Evolutionary conservation across 805 yeast species (phyloP), one percentile per base, ranked within the genome.

Genomic region (Wickerhamiella bombiphila): DNA sequence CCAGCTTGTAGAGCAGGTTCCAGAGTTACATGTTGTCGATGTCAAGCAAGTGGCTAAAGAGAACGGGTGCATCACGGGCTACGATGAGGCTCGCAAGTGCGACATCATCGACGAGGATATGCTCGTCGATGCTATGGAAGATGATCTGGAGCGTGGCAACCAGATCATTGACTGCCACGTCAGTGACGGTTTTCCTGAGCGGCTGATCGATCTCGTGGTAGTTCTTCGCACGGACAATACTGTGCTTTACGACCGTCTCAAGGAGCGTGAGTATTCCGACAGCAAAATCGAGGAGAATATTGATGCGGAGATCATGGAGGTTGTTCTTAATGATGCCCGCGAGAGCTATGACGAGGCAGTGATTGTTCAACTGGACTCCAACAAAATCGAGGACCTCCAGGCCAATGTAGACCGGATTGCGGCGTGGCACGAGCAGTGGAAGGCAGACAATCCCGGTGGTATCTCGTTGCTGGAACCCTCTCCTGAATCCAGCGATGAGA

Each of bases 281-380:
- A 66, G 69, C 42, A 91, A 91, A 59, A 72, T 91, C 45, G 78
- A 76, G 40, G 99, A 91, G 52, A 91, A 91, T 54, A 61, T 91
- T 32, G 98, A 91, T 57, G 93, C 93, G 42, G 99, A 91, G 59
- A 91, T 91, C 46, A 91, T 91, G 97, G 88, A 86, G 48, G 81
- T 88, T 11, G 71, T 91, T 13, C 59, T 75, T 33, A 79, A 77
- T 46, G 98, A 91, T 47, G 98, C 97, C 0, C 64, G 70, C 41
- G 95, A 83, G 24, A 69, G 77, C 29, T 91, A 83, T 53, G 79
- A 68, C 22, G 74, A 75, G 32, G 81, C 79, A 45, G 74, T 85
- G 21, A 88, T 91, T 22, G 80, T 91, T 30, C 91, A 80, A 50
- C 66, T 91, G 43, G 63, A 60, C 33, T 80, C 93, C 42, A 75